phyloP scores from a whole-genome alignment of 2,329 filamentous ascomycete genomes.

The Beauveria scarabaeidicola region DNA sequence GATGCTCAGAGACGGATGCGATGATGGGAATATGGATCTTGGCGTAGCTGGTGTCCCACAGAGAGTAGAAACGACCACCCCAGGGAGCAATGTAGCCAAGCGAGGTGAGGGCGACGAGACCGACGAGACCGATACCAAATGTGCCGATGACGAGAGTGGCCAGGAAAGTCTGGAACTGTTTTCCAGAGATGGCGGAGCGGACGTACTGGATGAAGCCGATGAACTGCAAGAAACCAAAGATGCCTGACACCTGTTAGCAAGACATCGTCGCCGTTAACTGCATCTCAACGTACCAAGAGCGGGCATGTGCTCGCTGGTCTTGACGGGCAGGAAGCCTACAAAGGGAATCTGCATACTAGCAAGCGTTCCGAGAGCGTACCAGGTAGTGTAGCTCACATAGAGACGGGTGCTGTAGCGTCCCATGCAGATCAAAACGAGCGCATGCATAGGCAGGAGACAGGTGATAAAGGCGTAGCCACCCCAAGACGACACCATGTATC shows the following conservation, averaged over 20 bases:
- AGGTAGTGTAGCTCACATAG: slow-evolving; percentile 95
- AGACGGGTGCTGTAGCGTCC: slow-evolving; percentile 88
- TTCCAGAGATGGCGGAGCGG: slow-evolving; percentile 76
- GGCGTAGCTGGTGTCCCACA: slow-evolving; percentile 94
- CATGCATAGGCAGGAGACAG: slow-evolving; percentile 87
- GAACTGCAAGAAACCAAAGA: slow-evolving; percentile 92
- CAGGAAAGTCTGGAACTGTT: slow-evolving; percentile 89
- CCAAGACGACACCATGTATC: slow-evolving; percentile 99
- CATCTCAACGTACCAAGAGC: slow-evolving; percentile 60
- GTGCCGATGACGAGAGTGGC: slow-evolving; percentile 65
- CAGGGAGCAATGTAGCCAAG: slow-evolving; percentile 91
- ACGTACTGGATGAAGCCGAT: slow-evolving; percentile 89
- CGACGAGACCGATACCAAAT: slow-evolving; percentile 63
- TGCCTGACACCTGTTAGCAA: slow-evolving; percentile 45
- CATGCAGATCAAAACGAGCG: slow-evolving; percentile 92
- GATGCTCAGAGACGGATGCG: slow-evolving; percentile 98
- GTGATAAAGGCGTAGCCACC: slow-evolving; percentile 99
- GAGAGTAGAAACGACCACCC: slow-evolving; percentile 97
- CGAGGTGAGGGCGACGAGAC: slow-evolving; percentile 78
- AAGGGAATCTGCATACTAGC: slow-evolving; percentile 99
- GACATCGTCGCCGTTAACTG: not conserved
- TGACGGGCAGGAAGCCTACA: slow-evolving; percentile 91
- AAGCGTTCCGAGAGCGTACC: slow-evolving; percentile 92
- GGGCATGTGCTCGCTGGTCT: slow-evolving; percentile 97
- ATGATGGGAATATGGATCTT: slow-evolving; percentile 99